phyloP scores from a whole-genome alignment of 2,329 filamentous ascomycete genomes.

The Xylariaceae sp. region DNA sequence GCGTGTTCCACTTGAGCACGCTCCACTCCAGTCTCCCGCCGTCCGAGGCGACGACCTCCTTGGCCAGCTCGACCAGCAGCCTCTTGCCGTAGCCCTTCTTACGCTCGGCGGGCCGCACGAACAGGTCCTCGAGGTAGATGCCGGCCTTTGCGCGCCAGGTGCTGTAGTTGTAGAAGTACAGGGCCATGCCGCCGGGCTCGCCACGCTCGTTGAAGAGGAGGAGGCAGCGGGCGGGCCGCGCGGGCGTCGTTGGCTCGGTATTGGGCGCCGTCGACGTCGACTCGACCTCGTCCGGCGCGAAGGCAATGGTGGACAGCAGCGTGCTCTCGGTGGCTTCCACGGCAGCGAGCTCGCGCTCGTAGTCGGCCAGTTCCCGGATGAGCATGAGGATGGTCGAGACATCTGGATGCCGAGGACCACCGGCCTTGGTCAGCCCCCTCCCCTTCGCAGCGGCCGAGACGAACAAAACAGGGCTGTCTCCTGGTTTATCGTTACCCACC shows the following conservation, averaged over 20 bases:
- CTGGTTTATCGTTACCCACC: too few relatives aligned
- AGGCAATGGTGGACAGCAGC: conserved; percentile 69
- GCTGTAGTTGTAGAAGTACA: conserved; percentile 94
- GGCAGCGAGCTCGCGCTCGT: conserved; percentile 68
- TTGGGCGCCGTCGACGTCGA: conserved; percentile 29
- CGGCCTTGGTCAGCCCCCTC: too few relatives aligned
- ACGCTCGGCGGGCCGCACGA: conserved; percentile 62
- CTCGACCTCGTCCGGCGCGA: conserved; percentile 49
- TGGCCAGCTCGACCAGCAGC: conserved; percentile 69
- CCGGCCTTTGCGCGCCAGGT: conserved; percentile 85
- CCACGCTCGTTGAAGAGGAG: conserved; percentile 49
- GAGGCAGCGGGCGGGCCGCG: conserved; percentile 67
- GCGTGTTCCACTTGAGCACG: conserved; percentile 89
- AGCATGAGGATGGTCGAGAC: conserved; percentile 72
- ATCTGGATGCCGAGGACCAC: conserved; percentile 55
- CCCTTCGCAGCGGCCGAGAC: too few relatives aligned
- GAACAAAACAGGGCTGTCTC: too few relatives aligned
- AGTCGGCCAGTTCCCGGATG: conserved; percentile 79
- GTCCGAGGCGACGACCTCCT: conserved; percentile 63
- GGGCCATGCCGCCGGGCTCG: conserved; percentile 62
- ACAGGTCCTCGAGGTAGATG: conserved; percentile 93
- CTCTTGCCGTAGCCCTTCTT: conserved; percentile 72
- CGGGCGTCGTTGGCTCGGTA: conserved; percentile 46
- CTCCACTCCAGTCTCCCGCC: conserved; percentile 81
- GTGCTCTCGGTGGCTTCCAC: conserved; percentile 73